Base-by-base conservation (phyloP, 2,329 filamentous ascomycete species). In the Coniochaeta ligniaria region DNA sequence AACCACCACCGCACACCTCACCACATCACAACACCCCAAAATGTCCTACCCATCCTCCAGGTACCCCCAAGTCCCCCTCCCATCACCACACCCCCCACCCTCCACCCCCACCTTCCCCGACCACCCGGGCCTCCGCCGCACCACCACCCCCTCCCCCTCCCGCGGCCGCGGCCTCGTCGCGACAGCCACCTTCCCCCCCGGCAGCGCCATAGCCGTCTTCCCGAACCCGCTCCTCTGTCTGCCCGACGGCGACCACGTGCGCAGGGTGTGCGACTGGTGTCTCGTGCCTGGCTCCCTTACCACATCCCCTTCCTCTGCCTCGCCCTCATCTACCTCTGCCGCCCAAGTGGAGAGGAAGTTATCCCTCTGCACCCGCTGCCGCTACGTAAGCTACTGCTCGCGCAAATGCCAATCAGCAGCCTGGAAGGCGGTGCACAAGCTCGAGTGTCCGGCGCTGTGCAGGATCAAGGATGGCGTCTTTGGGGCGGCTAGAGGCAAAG, bases 341-440 rank as follows among this genome's bases (percentile, higher is more conserved):
- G 26, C 28, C 47, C 47, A 31, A 5, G 9, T 31, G 31, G 3
- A 55, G n/a, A 31, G 26, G 26, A 35, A 38, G 28, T 17, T 57
- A 1, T 26, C 20, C 20, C 74, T 76, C 24, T 88, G 85, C 71
- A 78, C 79, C 0, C 79, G 75, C 57, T 88, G 85, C 72, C 77
- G 74, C 31, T 74, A 78, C 1, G 76, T 78, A 3, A 76, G 74
- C 28, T 88, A 88, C 75, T 88, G 85, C 73, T 74, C 75, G 58
- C 60, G 72, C 8, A 64, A 68, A 6, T 88, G 85, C 71, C 85
- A 88, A 71, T 73, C 73, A 26, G 72, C 76, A 2, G 78, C 82
- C 67, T 87, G 85, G 84, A 70, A 70, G 8, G 68, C 70, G 1
- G 73, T 76, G 45, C 85, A 88, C 72, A 76, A 77, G 65, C 71